Evolutionary conservation across 2,329 filamentous ascomycete genomes (phyloP).

Genomic region (Xylariaceae sp.): DNA sequence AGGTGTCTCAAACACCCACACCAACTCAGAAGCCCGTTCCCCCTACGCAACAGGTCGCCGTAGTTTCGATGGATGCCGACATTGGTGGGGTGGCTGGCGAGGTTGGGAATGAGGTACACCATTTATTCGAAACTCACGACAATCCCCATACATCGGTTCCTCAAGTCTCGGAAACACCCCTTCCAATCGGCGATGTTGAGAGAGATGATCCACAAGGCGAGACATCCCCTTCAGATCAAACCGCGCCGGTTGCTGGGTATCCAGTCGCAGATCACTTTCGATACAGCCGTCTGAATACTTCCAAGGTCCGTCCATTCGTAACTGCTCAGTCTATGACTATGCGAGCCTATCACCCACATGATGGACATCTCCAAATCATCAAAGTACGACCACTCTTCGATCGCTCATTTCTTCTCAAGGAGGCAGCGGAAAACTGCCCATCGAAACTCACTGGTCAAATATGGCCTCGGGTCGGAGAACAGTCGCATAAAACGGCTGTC

Average conservation of each 20-base stretch:
- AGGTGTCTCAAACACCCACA: background rate
- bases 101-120: background rate
- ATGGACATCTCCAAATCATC: slow-evolving; percentile 8
- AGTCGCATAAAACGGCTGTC: slow-evolving; percentile 14
- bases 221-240: slow-evolving; percentile 6
- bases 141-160: slow-evolving; percentile 9
- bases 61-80: background rate
- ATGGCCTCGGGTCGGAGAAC: slow-evolving; percentile 1
- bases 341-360: slow-evolving; percentile 7
- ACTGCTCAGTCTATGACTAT: slow-evolving; percentile 3
- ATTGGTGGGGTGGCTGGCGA: background rate
- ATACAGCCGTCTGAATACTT: slow-evolving; percentile 11
- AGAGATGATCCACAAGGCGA: slow-evolving; percentile 1
- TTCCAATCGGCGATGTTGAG: slow-evolving; percentile 10
- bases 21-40: background rate
- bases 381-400: slow-evolving; percentile 17
- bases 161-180: slow-evolving; percentile 24
- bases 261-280: slow-evolving; percentile 12
- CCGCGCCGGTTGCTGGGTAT: slow-evolving; percentile 3
- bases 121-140: slow-evolving; percentile 1
- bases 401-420: background rate
- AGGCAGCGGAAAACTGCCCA: slow-evolving; percentile 9
- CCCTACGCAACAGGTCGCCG: background rate
- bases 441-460: slow-evolving; percentile 4
- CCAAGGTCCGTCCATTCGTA: slow-evolving; percentile 18